phyloP scores from a whole-genome alignment of 805 yeast genomes.

The Vanderwaltozyma verrucispora region DNA sequence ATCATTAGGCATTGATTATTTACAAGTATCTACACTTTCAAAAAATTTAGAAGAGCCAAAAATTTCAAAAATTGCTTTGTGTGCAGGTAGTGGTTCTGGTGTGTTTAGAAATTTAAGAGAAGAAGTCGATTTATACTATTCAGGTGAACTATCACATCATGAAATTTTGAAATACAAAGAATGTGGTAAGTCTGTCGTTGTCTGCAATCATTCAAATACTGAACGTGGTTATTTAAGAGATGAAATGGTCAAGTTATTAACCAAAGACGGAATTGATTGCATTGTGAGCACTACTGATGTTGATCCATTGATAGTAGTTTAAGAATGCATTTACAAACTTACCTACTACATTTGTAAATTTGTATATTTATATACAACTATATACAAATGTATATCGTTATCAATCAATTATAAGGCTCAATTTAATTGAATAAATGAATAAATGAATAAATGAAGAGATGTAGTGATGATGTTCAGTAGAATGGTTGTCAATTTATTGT shows the following conservation, averaged over 20 bases:
- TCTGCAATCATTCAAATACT: slow-evolving; percentile 85
- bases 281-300: slow-evolving; percentile 44
- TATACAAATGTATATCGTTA: neutral
- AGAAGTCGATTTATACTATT: slow-evolving; percentile 62
- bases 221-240: slow-evolving; percentile 72
- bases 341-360: neutral
- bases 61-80: slow-evolving; percentile 59
- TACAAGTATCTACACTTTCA: slow-evolving; percentile 49
- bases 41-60: slow-evolving; percentile 16
- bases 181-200: slow-evolving; percentile 57
- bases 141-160: slow-evolving; percentile 95
- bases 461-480: too few relatives aligned
- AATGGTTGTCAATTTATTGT: too few relatives aligned
- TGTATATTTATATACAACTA: neutral
- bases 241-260: slow-evolving; percentile 34
- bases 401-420: too few relatives aligned
- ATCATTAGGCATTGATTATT: slow-evolving; percentile 39
- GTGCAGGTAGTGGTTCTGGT: slow-evolving; percentile 92
- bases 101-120: slow-evolving; percentile 42
- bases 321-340: too few relatives aligned
- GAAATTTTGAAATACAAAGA: slow-evolving; percentile 70
- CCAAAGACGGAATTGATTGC: slow-evolving; percentile 36
- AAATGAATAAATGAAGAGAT: too few relatives aligned
- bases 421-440: too few relatives aligned
- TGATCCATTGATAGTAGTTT: slow-evolving; percentile 45